Evolutionary conservation across 352 stramenopile genomes (phyloP).

Genomic region (Thalassiosira livingstoniorum): DNA sequence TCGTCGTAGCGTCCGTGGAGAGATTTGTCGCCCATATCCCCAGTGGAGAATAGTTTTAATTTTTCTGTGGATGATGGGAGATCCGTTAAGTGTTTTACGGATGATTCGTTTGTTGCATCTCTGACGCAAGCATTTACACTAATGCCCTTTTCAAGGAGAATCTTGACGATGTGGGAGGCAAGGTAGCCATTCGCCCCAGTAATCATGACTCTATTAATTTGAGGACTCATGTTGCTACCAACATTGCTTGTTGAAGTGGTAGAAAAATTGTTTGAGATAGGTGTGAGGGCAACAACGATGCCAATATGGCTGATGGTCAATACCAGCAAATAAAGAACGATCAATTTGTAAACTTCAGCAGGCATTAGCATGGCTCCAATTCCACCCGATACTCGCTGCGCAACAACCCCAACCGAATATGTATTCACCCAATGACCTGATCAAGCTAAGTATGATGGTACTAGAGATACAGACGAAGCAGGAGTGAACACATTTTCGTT

Average conservation of each 20-base stretch:
- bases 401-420: too few relatives aligned
- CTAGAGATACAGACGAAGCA: too few relatives aligned
- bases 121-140: conserved; percentile 78
- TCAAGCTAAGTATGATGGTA: too few relatives aligned
- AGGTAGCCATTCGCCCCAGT: conserved; percentile 81
- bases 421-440: too few relatives aligned
- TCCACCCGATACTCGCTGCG: too few relatives aligned
- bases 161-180: conserved; percentile 65
- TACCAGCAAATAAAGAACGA: too few relatives aligned
- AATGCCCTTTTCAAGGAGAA: conserved; percentile 72
- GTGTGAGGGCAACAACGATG: neutral
- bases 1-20: conserved; percentile 48
- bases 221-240: neutral
- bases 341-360: too few relatives aligned
- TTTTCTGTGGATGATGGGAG: conserved; percentile 18
- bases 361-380: too few relatives aligned
- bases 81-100: conserved; percentile 50
- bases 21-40: conserved; percentile 37
- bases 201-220: conserved; percentile 60
- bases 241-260: neutral
- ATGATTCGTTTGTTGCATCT: conserved; percentile 40
- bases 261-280: neutral
- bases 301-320: too few relatives aligned
- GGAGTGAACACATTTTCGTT: too few relatives aligned
- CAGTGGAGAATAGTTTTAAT: conserved; percentile 58